Evolutionary conservation across 2,329 filamentous ascomycete genomes (phyloP).

Genomic region (Fusarium chaquense): DNA sequence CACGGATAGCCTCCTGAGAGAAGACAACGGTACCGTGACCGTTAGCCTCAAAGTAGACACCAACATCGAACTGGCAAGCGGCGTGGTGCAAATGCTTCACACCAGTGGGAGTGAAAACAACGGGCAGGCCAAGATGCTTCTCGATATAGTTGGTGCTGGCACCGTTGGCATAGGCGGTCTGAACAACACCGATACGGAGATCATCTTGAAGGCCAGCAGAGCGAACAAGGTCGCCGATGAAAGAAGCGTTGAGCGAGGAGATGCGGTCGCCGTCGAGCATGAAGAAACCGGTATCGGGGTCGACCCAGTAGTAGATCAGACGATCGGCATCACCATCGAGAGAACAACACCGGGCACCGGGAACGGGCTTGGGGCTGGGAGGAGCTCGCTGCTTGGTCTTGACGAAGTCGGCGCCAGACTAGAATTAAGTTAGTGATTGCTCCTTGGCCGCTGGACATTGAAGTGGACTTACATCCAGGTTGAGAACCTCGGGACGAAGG

Average conservation of each 20-base stretch:
- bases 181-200: conserved; percentile 91
- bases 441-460: background rate
- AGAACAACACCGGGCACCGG: conserved; percentile 85
- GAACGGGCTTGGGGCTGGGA: conserved; percentile 80
- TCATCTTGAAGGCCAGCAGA: conserved; percentile 82
- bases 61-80: conserved; percentile 93
- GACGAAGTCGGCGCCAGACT: conserved; percentile 96
- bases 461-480: conserved; percentile 77
- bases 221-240: conserved; percentile 88
- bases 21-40: conserved; percentile 98
- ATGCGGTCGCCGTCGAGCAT: conserved; percentile 98
- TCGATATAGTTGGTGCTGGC: conserved; percentile 93
- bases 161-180: conserved; percentile 98
- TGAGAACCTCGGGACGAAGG: conserved; percentile 87
- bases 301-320: conserved; percentile 93
- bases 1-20: conserved; percentile 82
- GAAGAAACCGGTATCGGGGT: conserved; percentile 84
- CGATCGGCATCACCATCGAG: conserved; percentile 96
- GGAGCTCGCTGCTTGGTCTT: conserved; percentile 96
- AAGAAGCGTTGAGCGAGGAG: conserved; percentile 91
- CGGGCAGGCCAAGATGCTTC: conserved; percentile 86
- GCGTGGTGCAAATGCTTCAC: conserved; percentile 98
- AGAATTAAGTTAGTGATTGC: conserved; percentile 17
- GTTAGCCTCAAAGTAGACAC: conserved; percentile 98
- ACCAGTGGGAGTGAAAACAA: conserved; percentile 93